Conservation (phyloP, 495 filamentous ascomycete species). For the Neurospora sp. region DNA sequence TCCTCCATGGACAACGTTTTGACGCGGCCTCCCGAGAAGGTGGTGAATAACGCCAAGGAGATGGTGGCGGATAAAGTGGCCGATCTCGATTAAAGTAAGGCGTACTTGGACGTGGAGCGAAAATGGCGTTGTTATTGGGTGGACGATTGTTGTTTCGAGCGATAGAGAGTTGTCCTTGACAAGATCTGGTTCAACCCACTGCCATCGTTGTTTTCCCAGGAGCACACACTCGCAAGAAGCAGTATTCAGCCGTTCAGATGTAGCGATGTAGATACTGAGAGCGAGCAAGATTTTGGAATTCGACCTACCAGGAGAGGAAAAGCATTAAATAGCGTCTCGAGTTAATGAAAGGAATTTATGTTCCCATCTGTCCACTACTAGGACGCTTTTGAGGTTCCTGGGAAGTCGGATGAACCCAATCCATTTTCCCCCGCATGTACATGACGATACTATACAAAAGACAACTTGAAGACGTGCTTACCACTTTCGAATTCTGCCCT, state of each 20-base stretch:
- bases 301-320: too few species aligned
- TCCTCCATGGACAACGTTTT: conserved; percentile 6
- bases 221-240: background rate
- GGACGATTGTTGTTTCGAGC: background rate
- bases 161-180: background rate
- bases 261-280: background rate
- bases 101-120: background rate
- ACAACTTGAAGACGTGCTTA: background rate
- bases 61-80: conserved; percentile 36
- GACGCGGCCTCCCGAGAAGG: conserved; percentile 31
- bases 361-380: background rate
- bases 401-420: background rate
- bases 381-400: background rate
- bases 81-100: conserved; percentile 30
- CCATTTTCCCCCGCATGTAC: background rate
- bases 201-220: background rate
- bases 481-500: background rate
- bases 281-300: background rate
- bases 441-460: background rate
- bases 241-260: background rate
- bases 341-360: background rate
- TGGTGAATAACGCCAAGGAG: conserved; percentile 35
- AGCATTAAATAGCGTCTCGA: background rate
- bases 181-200: background rate
- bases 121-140: background rate